These are phyloP conservation scores for Volvox reticuliferus DNA, from an alignment of 139 green algal species.

Conservation along the genomic window DNA sequence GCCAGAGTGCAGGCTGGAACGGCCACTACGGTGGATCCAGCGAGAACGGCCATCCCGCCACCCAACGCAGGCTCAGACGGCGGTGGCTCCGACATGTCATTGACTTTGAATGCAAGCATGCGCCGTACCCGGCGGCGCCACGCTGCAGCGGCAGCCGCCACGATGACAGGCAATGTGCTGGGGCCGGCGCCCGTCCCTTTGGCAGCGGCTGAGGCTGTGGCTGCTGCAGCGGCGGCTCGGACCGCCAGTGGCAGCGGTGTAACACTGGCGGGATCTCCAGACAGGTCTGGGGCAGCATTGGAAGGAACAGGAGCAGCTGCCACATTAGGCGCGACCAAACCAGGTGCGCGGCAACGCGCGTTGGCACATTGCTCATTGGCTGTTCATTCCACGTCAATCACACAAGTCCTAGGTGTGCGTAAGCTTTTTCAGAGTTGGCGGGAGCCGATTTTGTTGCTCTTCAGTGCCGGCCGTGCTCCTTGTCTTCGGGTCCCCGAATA, in stretches of 20 bases:
- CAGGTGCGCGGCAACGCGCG: too few species aligned
- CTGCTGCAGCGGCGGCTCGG: neutral
- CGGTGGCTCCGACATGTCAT: constrained; percentile 1
- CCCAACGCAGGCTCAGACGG: neutral
- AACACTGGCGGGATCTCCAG: neutral
- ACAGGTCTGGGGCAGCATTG: neutral
- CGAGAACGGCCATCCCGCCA: neutral
- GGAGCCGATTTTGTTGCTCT: too few species aligned
- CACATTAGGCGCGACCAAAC: neutral
- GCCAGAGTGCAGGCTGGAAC: neutral
- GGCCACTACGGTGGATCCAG: neutral
- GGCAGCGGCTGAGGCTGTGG: neutral
- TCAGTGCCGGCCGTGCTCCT: too few species aligned
- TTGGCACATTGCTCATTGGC: neutral
- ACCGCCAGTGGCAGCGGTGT: neutral
- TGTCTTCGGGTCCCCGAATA: too few species aligned
- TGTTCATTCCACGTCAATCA: neutral
- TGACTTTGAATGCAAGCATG: constrained; percentile 31
- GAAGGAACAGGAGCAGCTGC: neutral
- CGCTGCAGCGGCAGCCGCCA: constrained; percentile 1
- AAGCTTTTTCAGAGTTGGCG: too few species aligned
- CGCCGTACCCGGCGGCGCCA: constrained; percentile 10
- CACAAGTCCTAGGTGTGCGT: too few species aligned
- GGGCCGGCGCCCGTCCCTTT: neutral
- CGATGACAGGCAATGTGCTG: neutral